Evolutionary conservation across 257 asterid genomes (phyloP), one percentile per base, ranked within the genome.

Genomic region (Capsicum chinense): DNA sequence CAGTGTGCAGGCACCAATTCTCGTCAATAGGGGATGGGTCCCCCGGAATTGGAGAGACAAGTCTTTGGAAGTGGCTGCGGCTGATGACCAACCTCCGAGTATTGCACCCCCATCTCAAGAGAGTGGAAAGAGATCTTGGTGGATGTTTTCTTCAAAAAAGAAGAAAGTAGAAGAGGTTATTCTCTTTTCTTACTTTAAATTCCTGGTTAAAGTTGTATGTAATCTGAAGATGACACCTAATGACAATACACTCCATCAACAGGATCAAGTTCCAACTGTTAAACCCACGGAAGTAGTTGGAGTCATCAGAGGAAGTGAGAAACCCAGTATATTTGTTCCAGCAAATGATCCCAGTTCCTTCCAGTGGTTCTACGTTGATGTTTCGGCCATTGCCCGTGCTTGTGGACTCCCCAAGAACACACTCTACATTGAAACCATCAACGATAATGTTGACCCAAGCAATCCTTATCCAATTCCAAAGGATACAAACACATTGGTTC

Each of bases 11-110:
- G 79, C 89, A 37, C 97, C 98, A 63, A 85, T 97, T 84, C 91
- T 97, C 64, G 98, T 97, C 80, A 97, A 97, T 83, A 92, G 99
- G 92, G 99, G 99, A 84, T 97, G 98, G 99, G 98, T 97, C 42
- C 99, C 98, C 0, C 94, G 98, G 79, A 89, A 94, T 84, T 97
- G 98, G 99, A 92, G 98, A 86, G 97, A 97, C 88, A 89, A 90
- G 89, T 91, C 91, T 59, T 78, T 88, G 60, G 86, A 85, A 78
- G 86, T 84, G 83, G 83, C 90, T 21, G 85, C 88, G 42, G 88
- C 83, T 80, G 87, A 83, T 15, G 83, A 80, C 64, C 84, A 87
- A 37, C 82, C 79, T 63, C 52, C 90, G 63, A 85, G 44, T 87
- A 86, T 79, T 85, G 56, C 83, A 50, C 57, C 92, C 58, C 63